Evolutionary conservation across 345 rosid genomes (phyloP).

Genomic region (Sonneratia caseolaris): DNA sequence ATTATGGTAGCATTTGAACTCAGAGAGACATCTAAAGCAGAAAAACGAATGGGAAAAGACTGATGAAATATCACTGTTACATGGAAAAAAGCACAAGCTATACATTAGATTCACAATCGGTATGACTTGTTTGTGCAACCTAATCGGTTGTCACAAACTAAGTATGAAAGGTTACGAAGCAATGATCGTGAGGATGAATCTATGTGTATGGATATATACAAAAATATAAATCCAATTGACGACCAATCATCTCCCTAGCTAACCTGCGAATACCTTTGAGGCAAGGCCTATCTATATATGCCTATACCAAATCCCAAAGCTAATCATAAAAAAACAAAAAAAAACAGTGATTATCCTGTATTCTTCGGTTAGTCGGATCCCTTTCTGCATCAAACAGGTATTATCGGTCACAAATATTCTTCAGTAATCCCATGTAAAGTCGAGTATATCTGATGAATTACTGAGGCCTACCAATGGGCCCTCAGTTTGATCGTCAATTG

Average conservation of each 20-base stretch:
- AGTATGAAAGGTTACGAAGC: background rate
- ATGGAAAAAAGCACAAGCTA: background rate
- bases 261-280: background rate
- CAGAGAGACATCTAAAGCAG: background rate
- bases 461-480: background rate
- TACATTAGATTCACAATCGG: background rate
- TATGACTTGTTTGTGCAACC: background rate
- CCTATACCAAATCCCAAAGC: too few species aligned
- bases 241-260: background rate
- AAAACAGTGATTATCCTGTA: background rate
- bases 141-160: background rate
- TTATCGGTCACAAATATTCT: too few species aligned
- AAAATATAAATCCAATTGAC: background rate
- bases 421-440: constrained; percentile 1
- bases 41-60: background rate
- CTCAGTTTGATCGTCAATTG: constrained; percentile 3
- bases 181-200: background rate
- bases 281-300: background rate
- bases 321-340: too few species aligned
- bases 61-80: background rate
- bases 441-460: constrained; percentile 1
- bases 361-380: background rate
- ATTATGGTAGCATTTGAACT: background rate
- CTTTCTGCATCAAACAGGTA: background rate
- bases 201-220: background rate